phyloP scores from a whole-genome alignment of 164 flowering plant species.

The Piper longum region DNA sequence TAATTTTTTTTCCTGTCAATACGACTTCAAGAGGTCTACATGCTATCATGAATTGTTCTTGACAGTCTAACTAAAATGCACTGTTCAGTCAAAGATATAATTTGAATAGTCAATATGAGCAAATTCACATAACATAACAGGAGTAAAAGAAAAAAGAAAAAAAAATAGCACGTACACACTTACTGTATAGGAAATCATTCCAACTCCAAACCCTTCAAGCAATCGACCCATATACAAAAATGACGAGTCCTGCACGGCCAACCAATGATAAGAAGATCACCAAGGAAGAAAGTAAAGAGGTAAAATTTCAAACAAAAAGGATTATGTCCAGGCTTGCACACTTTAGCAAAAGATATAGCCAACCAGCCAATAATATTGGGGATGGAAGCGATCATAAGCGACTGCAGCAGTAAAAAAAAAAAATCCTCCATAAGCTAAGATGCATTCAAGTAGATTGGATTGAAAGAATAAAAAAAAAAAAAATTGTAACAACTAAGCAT shows the following conservation, averaged over 20 bases:
- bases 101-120: not conserved
- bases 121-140: not conserved
- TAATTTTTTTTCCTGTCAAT: not conserved
- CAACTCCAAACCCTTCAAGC: slow-evolving; percentile 71
- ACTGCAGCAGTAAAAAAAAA: slow-evolving; percentile 18
- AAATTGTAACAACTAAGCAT: not conserved
- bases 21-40: too few relatives aligned
- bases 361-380: slow-evolving; percentile 88
- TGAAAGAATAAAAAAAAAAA: not conserved
- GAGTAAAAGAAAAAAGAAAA: too few relatives aligned
- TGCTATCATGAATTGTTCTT: too few relatives aligned
- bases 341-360: slow-evolving; percentile 60
- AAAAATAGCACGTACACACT: not conserved
- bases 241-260: slow-evolving; percentile 34
- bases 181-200: slow-evolving; percentile 61
- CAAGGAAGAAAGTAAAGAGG: too few relatives aligned
- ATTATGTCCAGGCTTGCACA: slow-evolving; percentile 13
- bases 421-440: too few relatives aligned
- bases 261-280: not conserved
- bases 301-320: too few relatives aligned
- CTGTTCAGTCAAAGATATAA: too few relatives aligned
- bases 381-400: slow-evolving; percentile 61
- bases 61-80: too few relatives aligned
- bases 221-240: slow-evolving; percentile 69
- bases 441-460: too few relatives aligned